Evolutionary conservation across 768 basidiomycete genomes (phyloP), one percentile per base, ranked within the genome.

Genomic region (Leccinellum luteum): DNA sequence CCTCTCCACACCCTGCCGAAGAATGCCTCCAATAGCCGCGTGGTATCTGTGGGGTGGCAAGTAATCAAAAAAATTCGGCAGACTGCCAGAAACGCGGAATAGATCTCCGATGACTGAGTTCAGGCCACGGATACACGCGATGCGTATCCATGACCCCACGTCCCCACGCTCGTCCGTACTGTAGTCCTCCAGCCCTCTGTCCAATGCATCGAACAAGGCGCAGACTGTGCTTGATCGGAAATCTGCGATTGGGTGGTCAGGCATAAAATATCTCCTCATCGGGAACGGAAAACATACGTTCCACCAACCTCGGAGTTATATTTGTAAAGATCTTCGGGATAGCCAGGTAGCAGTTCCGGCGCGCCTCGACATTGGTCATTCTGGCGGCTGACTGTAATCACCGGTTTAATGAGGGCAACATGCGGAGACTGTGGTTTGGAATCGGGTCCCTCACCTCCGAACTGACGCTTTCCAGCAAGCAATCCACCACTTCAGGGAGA

Each of bases 131-230:
- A 94, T 80, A 64, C 87, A 90, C 2, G 85, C 84, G 7, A 90
- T 81, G 60, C 96, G 90, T 52, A 94, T 82, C 94, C 94, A 97
- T 2, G 96, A 98, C 43, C 96, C 96, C 35, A 99, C 89, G 68
- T 99, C 97, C 4, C 96, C 96, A 62, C 96, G 86, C 69, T 97
- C 91, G 69, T 99, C 96, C 49, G 84, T 85, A 6, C 92, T 89
- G 68, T 98, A 99, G 75, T 99, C 95, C 19, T 84, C 79, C 52
- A 99, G 73, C 4, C 92, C 94, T n/a, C 67, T 69, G n/a, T 87
- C 70, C 35, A 92, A 67, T 19, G 82, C 79, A 54, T 80, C 75
- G 51, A 88, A 76, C 54, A 92, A 68, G 4, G 75, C 66, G 54
- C 75, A 71, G 51, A 86, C 75, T 35, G 76, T 60, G 35, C 73